Evolutionary conservation across 176 grass and related monocot species (phyloP).

Genomic region (Cenchrus purpureus): DNA sequence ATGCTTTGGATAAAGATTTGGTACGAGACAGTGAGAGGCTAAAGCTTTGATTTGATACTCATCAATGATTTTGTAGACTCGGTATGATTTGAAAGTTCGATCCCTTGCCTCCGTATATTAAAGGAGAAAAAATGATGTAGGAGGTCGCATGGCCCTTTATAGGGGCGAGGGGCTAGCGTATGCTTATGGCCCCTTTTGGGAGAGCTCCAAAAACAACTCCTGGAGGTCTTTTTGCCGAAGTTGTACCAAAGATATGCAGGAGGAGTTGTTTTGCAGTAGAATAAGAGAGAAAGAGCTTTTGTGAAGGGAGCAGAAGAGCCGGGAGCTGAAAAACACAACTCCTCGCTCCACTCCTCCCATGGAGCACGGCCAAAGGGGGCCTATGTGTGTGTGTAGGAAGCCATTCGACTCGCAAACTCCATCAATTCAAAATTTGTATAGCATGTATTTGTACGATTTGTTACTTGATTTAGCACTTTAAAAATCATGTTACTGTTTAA

Average conservation of each 20-base stretch:
- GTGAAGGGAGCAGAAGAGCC: too few species aligned
- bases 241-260: too few species aligned
- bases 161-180: too few species aligned
- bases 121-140: not conserved
- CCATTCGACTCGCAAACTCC: not conserved
- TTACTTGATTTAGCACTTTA: not conserved
- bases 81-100: not conserved
- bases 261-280: too few species aligned
- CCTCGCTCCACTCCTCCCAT: too few species aligned
- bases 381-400: not conserved
- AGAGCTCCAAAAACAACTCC: too few species aligned
- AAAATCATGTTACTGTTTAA: not conserved
- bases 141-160: not conserved
- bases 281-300: too few species aligned
- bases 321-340: too few species aligned
- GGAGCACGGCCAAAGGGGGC: too few species aligned
- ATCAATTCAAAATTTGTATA: not conserved
- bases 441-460: not conserved
- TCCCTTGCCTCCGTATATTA: not conserved
- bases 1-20: not conserved
- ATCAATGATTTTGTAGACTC: not conserved
- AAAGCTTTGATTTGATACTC: not conserved
- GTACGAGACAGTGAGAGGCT: not conserved
- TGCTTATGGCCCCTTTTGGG: too few species aligned
- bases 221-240: too few species aligned